phyloP scores from a whole-genome alignment of 805 yeast genomes.

The Clavispora asparagi region DNA sequence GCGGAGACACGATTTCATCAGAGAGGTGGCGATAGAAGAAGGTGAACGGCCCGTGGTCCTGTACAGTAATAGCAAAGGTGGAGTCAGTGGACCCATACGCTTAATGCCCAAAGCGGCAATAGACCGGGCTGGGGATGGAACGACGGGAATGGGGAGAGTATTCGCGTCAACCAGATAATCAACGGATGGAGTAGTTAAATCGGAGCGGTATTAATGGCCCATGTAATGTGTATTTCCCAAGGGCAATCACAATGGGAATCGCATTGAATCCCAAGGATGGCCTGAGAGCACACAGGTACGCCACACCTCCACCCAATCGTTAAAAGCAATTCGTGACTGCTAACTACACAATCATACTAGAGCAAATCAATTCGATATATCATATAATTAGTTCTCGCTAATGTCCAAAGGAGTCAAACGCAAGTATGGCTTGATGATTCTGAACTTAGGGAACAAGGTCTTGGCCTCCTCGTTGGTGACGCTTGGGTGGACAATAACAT shows the following conservation, averaged over 20 bases:
- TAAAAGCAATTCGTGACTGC: background rate
- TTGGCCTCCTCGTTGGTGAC: constrained; percentile 66
- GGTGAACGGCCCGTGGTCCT: background rate
- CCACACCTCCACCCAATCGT: background rate
- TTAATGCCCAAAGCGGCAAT: background rate
- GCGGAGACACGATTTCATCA: background rate
- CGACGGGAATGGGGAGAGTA: too few species aligned
- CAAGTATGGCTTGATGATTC: constrained; percentile 84
- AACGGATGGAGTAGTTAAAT: too few species aligned
- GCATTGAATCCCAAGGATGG: too few species aligned
- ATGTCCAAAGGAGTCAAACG: constrained; percentile 51
- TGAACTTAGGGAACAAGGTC: constrained; percentile 81
- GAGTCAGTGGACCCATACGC: background rate
- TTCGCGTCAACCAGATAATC: too few species aligned
- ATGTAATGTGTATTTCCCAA: too few species aligned
- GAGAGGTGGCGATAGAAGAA: background rate
- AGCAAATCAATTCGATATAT: background rate
- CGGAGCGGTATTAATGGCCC: too few species aligned
- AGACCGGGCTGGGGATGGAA: too few species aligned
- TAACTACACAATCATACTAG: background rate
- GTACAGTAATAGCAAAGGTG: background rate
- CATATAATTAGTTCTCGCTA: constrained; percentile 2
- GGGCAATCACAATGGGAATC: too few species aligned
- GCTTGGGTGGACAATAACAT: constrained; percentile 87
- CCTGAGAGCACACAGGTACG: too few species aligned